Conservation (phyloP, 2,329 filamentous ascomycete species). For the Xylogone sp. region DNA sequence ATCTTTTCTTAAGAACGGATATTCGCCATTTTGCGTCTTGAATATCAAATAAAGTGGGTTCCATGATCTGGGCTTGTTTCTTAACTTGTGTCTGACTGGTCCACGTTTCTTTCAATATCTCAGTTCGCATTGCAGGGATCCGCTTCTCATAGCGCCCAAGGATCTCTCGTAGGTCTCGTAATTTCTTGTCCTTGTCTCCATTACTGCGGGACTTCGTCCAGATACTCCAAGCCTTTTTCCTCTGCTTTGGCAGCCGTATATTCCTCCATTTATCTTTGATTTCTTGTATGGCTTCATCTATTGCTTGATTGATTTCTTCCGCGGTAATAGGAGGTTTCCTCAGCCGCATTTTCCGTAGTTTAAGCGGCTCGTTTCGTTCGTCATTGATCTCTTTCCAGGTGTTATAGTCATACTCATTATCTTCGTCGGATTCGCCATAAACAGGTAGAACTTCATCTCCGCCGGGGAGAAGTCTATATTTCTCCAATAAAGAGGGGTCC, state of each 20-base stretch:
- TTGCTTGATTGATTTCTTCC: conserved; percentile 45
- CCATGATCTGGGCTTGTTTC: conserved; percentile 54
- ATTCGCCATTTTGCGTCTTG: conserved; percentile 50
- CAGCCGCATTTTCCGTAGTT: conserved; percentile 22
- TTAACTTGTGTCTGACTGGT: conserved; percentile 46
- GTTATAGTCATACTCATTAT: conserved; percentile 52
- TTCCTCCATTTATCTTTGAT: conserved; percentile 54
- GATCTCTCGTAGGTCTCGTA: conserved; percentile 38
- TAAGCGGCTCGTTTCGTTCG: conserved; percentile 34
- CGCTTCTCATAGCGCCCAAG: conserved; percentile 44
- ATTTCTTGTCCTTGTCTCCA: conserved; percentile 33
- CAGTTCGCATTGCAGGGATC: conserved; percentile 49
- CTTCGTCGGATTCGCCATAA: conserved; percentile 51
- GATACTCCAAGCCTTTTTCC: conserved; percentile 52
- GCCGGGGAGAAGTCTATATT: conserved; percentile 35
- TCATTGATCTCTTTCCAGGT: conserved; percentile 60
- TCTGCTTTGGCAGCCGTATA: conserved; percentile 51
- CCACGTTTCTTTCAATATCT: conserved; percentile 53
- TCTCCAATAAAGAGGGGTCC: conserved; percentile 29
- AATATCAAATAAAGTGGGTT: conserved; percentile 61
- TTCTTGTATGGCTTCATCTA: conserved; percentile 50
- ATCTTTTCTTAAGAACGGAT: conserved; percentile 38
- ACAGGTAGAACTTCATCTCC: conserved; percentile 42
- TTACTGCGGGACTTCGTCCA: conserved; percentile 56
- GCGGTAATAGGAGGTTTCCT: conserved; percentile 31